Evolutionary conservation across 225 moss, liverwort and hornwort genomes (phyloP), one percentile per base, ranked within the genome.

Genomic region (Thuidium tamariscinum): DNA sequence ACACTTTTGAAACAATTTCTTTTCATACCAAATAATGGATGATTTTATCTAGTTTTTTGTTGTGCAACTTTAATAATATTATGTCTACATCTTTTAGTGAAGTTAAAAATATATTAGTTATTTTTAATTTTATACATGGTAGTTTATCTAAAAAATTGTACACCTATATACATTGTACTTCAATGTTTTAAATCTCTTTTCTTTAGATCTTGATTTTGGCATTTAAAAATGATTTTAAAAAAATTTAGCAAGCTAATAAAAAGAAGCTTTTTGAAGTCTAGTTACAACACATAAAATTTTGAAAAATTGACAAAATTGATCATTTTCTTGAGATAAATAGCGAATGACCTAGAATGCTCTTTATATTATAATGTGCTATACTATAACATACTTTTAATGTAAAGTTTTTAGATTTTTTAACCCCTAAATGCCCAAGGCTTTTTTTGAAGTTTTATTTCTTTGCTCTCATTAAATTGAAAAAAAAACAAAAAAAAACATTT

Each of bases 91-190:
- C 5, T 18, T 32, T 20, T 11, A 49, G 2, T 32, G 32, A 48
- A 49, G 4, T 32, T 73, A 4, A 30, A 73, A 3, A 30, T 11
- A 7, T 19, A 48, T 8, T 18, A 11, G 18, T 27, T 4, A 10
- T 8, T 16, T 17, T 72, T 42, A 1, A 26, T 11, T 39, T 68
- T 69, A 41, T 69, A 46, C 1, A 5, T 0, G 11, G 11, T 48
- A 48, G 32, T 30, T 9, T 48, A 72, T 72, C 18, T 4, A 11
- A 11, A 19, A 30, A 32, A 32, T 0, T 0, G 0, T 32, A 1
- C 12, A 6, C 1, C 7, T 49, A 32, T 30, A 73, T 19, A 49
- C 3, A 72, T 32, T 32, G 4, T 49, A 32, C 1, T 73, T 19
- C 2, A 49, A 1, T 32, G 4, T 4, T 32, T 29, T 49, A 7